Evolutionary conservation across 2,329 filamentous ascomycete species (phyloP), one percentile per base, ranked within the genome.

Genomic region (Botrytis deweyae): DNA sequence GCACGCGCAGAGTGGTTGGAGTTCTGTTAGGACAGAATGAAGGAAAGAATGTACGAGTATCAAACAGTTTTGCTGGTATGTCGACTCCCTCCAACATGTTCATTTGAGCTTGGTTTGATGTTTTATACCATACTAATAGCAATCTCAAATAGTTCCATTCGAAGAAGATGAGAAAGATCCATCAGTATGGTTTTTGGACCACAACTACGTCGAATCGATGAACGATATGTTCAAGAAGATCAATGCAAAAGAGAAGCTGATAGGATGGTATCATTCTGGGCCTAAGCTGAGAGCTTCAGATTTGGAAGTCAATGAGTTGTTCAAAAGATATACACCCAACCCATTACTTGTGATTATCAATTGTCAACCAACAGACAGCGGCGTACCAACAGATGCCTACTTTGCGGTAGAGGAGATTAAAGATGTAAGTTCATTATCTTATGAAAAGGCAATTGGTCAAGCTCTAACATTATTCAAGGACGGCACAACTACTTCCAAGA

Each of bases 171-270:
- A 98, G 81, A 97, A 97, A 85, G 95, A 99, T 82, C 95, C 95
- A 5, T 97, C 95, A 52, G 96, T 99, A 82, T 99, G 96, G 96
- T 99, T 98, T 83, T 86, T 99, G 77, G 96, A 99, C 83, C 96
- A 99, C 88, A 98, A 98, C 88, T 99, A 98, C 81, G 93, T 99
- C 84, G 96, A 99, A 85, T 93, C 92, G 79, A 99, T 99, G 96
- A 97, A 96, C 86, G 96, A 98, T 84, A 99, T 99, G 96, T 99
- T 99, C 89, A 99, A 99, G 88, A 98, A 98, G 86, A 95, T 99
- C 88, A 99, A 99, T 86, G 96, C 96, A 75, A 88, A 93, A 77
- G 96, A 99, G 87, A 98, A 98, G 90, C 89, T 99, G 83, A 97
- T 99, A 88, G 96, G 96, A 81, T 99, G 96, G 96, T 99, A 99